phyloP scores from a whole-genome alignment of 106 monocot genomes.

The Acorus calamus region DNA sequence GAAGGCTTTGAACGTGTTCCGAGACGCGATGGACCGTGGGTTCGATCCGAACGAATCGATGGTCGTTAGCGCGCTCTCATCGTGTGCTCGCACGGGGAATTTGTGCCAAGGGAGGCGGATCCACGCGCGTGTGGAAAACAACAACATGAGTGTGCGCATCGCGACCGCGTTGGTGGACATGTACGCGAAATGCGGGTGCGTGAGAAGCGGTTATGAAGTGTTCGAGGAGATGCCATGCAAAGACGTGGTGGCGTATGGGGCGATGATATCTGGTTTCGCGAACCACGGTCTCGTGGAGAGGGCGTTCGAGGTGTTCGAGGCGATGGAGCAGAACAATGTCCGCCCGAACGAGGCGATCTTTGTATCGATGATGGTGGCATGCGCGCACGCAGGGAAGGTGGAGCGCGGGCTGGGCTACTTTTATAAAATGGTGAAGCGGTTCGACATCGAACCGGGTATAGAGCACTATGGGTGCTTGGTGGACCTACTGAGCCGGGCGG shows the following conservation, averaged over 20 bases:
- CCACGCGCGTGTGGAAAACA: slow-evolving; percentile 5
- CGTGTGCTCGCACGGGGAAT: slow-evolving; percentile 15
- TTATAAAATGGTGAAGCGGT: slow-evolving; percentile 12
- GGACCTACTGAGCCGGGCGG: slow-evolving; percentile 32
- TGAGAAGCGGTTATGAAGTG: slow-evolving; percentile 14
- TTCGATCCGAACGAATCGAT: slow-evolving; percentile 15
- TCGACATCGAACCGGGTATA: slow-evolving; percentile 13
- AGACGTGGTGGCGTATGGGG: slow-evolving; percentile 31
- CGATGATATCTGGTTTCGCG: slow-evolving; percentile 36
- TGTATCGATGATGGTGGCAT: slow-evolving; percentile 25
- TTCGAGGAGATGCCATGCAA: slow-evolving; percentile 19
- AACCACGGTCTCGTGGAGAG: slow-evolving; percentile 15
- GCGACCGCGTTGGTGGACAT: slow-evolving; percentile 31
- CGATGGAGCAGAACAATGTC: slow-evolving; percentile 11
- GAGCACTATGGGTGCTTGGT: slow-evolving; percentile 53
- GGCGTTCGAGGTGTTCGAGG: slow-evolving; percentile 14
- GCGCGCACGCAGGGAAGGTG: slow-evolving; percentile 31
- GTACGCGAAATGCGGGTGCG: slow-evolving; percentile 23
- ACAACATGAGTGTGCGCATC: slow-evolving; percentile 7
- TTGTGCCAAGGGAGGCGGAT: slow-evolving; percentile 19
- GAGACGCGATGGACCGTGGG: background rate
- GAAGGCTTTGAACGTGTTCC: slow-evolving; percentile 27
- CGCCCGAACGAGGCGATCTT: slow-evolving; percentile 29
- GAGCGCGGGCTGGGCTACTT: slow-evolving; percentile 26
- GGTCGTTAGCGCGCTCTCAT: slow-evolving; percentile 22